These are phyloP conservation scores for Sarocladiaceae sp. DNA, from an alignment of 2,329 filamentous ascomycete species.

Conservation along the genomic window DNA sequence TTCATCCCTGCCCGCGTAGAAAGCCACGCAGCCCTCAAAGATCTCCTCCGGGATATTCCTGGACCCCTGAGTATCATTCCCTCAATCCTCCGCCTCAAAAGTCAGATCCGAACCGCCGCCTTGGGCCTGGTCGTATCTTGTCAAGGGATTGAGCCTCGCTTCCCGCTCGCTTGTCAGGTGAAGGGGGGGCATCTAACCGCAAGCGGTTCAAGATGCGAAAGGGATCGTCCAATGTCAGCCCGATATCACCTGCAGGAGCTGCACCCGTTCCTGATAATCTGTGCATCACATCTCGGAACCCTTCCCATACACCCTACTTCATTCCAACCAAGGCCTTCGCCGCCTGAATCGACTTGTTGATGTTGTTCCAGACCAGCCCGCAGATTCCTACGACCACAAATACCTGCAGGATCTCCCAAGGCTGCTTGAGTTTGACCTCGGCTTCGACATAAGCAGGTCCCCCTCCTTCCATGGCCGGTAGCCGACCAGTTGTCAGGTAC, in stretches of 20 bases:
- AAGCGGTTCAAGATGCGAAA: conserved; percentile 2
- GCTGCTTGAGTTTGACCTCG: conserved; percentile 48
- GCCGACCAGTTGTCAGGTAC: conserved; percentile 72
- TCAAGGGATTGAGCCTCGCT: not conserved
- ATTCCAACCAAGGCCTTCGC: not conserved
- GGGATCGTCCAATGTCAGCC: not conserved
- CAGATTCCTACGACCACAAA: conserved; percentile 45
- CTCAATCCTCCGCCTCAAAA: not conserved
- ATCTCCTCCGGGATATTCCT: not conserved
- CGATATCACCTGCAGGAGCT: conserved; percentile 3
- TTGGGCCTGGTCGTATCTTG: not conserved
- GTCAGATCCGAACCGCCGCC: not conserved
- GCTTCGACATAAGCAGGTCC: conserved; percentile 55
- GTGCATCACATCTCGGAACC: not conserved
- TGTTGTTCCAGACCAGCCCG: conserved; percentile 36
- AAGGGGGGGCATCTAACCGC: not conserved
- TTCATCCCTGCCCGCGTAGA: not conserved
- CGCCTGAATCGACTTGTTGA: conserved; percentile 23
- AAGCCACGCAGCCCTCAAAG: not conserved
- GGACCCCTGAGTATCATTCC: not conserved
- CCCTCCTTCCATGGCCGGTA: conserved; percentile 61
- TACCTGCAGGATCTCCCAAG: conserved; percentile 52
- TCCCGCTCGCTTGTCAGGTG: not conserved
- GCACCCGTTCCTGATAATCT: not conserved
- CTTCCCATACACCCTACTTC: not conserved